Evolutionary conservation across 345 rosid genomes (phyloP).

Genomic region (Eutrema yunnanense): DNA sequence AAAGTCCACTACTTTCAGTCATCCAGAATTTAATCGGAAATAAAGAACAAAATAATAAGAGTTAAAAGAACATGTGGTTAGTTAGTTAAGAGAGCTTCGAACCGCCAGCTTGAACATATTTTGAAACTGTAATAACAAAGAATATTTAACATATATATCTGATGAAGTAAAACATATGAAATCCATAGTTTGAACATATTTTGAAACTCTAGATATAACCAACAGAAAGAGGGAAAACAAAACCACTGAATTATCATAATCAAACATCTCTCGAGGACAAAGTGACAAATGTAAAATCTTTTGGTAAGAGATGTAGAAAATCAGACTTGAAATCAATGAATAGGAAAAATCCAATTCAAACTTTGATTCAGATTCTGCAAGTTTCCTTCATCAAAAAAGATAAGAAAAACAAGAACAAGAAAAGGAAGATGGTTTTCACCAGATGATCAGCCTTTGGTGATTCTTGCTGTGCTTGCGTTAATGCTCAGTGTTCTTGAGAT

Average conservation of each 20-base stretch:
- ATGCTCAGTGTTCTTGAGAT: conserved; percentile 41
- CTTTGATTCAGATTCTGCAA: conserved; percentile 1
- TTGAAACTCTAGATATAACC: neutral
- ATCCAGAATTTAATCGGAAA: neutral
- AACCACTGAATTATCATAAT: conserved; percentile 7
- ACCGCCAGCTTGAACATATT: too few relatives aligned
- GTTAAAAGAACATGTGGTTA: neutral
- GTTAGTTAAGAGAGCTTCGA: too few relatives aligned
- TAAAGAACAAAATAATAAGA: neutral
- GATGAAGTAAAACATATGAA: neutral
- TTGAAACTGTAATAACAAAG: neutral
- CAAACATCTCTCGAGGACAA: conserved; percentile 6
- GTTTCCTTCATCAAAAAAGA: conserved; percentile 7
- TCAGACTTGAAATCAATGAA: neutral
- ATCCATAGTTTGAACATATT: neutral
- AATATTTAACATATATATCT: neutral
- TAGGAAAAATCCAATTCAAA: neutral
- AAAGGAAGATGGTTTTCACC: conserved; percentile 1
- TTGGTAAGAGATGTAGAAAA: neutral
- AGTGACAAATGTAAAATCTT: neutral
- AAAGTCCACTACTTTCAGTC: neutral
- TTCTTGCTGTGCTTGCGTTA: neutral
- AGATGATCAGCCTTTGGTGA: neutral
- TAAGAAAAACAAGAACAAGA: neutral
- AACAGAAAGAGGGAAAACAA: neutral